Base-by-base conservation (phyloP, 164 flowering plant species). In the Buxus sempervirens region DNA sequence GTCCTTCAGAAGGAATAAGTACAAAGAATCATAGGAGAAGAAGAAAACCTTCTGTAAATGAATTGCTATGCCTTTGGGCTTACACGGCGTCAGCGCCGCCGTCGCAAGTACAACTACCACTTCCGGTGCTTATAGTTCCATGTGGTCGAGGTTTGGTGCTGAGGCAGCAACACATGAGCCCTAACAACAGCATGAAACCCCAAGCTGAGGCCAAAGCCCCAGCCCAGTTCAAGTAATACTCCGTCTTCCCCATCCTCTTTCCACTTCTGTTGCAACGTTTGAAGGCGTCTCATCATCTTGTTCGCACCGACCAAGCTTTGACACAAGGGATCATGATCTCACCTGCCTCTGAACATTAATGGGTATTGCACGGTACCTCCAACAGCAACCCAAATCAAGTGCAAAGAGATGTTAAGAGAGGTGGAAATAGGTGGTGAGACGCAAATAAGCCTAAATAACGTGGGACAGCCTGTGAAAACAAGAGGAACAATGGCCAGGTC, bases 161-260 rank as follows among this genome's bases (percentile, higher is more conserved):
- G 60, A 81, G 78, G 66, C 84, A 82, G 22, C 82, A 75, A 38
- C 81, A 82, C 12, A 69, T 4, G 26, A 82, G 72, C 18, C 82
- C 81, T 9, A 77, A 25, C 67, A 82, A 54, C 26, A 77, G 5
- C 69, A 82, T 75, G 67, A 82, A 71, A 2, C 72, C 72, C 67
- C 75, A 73, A 23, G 79, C 85, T 4, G 79, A 54, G 42, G 71
- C 79, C 20, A 79, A 51, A 3, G 82, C 85, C 36, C 75, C 70
- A 13, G 51, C 75, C 82, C 82, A 82, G 6, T 32, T 75, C 76
- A 68, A 24, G 66, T 65, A 45, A 45, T 65, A 56, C 66, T 27
- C 66, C 28, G 27, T 72, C 64, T 22, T 27, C 73, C 76, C 66
- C 19, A 14, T 21, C 16, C 16, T 18, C 10, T 27, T 8, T 16